Evolutionary conservation across 139 green algal genomes (phyloP), one percentile per base, ranked within the genome.

Genomic region (Pseudopediastrum boryanum): DNA sequence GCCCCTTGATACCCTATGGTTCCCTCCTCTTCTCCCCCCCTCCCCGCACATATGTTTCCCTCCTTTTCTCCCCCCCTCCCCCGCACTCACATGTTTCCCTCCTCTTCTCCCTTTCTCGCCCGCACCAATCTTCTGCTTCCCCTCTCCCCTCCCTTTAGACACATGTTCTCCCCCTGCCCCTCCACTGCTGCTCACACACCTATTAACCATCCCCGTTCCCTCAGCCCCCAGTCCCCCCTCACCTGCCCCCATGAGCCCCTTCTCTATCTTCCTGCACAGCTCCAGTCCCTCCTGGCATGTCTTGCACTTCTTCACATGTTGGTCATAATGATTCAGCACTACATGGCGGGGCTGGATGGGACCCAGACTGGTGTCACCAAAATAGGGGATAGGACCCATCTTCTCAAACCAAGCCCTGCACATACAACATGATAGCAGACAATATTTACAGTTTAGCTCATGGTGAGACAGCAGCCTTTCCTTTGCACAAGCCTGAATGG

Each of bases 371-470:
- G 56, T 66, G 56, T 66, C 56, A 66, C 56, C 56, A 66, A 31
- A 1, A 31, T 66, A 66, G 56, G 56, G 56, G 56, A 66, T 66
- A 31, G 56, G 56, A 25, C 56, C 56, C 35, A 66, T 31, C 56
- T 66, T 66, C 12, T 66, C 56, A 19, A 66, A 66, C 56, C 56
- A 66, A 25, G 56, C 56, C 56, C 56, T 66, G 56, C 56, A 66
- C 29, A 27, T 27, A 19, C 19, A 31, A 3, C 35, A 1, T 41
- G 1, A 25, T 61, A 61, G 50, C 23, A 25, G 50, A 23, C 1
- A 25, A 25, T n/a, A n/a, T n/a, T n/a, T n/a, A n/a, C n/a, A n/a
- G n/a, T n/a, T n/a, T n/a, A n/a, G n/a, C n/a, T n/a, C n/a, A n/a
- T n/a, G n/a, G n/a, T n/a, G n/a, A n/a, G n/a, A n/a, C n/a, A n/a